Evolutionary conservation across 2,329 filamentous ascomycete genomes (phyloP), one percentile per base, ranked within the genome.

Genomic region (Cladosporium sp.): DNA sequence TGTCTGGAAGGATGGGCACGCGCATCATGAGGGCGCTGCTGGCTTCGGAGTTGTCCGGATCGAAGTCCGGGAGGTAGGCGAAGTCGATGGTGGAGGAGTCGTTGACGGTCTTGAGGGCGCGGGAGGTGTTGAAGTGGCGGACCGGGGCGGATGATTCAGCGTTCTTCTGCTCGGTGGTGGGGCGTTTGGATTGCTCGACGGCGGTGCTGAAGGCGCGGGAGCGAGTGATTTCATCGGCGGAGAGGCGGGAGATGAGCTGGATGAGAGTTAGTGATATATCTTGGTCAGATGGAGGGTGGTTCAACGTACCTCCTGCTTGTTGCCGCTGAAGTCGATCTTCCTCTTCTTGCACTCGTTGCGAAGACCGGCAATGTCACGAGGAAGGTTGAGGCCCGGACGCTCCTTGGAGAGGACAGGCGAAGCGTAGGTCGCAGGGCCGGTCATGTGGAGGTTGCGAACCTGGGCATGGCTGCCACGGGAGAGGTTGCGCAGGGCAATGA

Each of bases 41-140:
- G 38, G 38, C 45, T 19, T 56, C 54, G 22, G 56, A 43, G 41
- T 54, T 50, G 49, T 57, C 53, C 13, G 45, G 42, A 46, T 75
- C 70, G 59, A 76, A 71, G 52, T 73, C 72, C 34, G 82, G 82
- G 59, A 84, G 72, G 70, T 77, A 83, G 60, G 77, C 76, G 62
- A 84, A 83, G 71, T 85, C 82, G 55, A 85, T 79, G 40, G 81
- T 81, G 38, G 79, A 82, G 54, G 68, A 71, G 69, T 84, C 81
- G 50, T 77, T 74, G 57, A 78, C 73, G 28, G 78, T 69, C 65
- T 83, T 82, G 49, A 76, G 69, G 55, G 74, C 68, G 56, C 78
- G 78, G 57, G 76, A 80, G 56, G 81, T 83, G 70, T 84, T 84
- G 75, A 85, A 83, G 63, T 78, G 74, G 52, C 80, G 77, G 68